Base-by-base conservation (phyloP, 2,329 filamentous ascomycete genomes). In the Fusarium beomiforme region DNA sequence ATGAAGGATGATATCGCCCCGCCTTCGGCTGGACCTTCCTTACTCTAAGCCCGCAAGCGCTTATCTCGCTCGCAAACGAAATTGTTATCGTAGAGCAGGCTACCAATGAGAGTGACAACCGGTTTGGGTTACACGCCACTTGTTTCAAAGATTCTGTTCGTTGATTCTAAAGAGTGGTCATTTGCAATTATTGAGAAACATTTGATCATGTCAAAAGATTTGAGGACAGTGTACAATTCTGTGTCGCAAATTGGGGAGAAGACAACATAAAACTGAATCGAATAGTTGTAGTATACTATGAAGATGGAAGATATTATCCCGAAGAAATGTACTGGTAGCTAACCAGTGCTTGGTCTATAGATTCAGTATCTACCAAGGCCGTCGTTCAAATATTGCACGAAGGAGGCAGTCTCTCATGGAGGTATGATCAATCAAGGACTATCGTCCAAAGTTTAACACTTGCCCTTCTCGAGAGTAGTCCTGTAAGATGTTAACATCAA, bases 161-260 rank as follows among this genome's bases (percentile, higher is more conserved):
- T n/a, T 24, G 6, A 36, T n/a, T 24, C 8, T 6, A 16, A 24
- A n/a, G 19, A 13, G n/a, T 10, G 17, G 3, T 14, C 5, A 7
- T 10, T 9, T 0, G 8, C 8, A 6, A n/a, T 14, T 2, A 9
- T 11, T 5, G 14, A 8, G 21, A 14, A 8, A 8, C 10, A 19
- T 5, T 2, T 2, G 10, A 1, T 0, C 5, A 7, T 19, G 0
- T 4, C 19, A 11, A 3, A 4, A n/a, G 12, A 2, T 4, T 19
- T 4, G 6, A 2, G 21, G 11, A 3, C 1, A n/a, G 11, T 2
- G 3, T 6, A 3, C 1, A 3, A n/a, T 16, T 11, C 4, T n/a
- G 17, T 1, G 34, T 29, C 7, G 5, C 11, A 29, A 29, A 8
- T 29, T 29, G 29, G 2, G 8, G 29, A 29, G 29, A 29, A 10